These are phyloP conservation scores for Neodidymelliopsis sp. DNA, from an alignment of 2,329 filamentous ascomycete genomes.

Conservation along the genomic window DNA sequence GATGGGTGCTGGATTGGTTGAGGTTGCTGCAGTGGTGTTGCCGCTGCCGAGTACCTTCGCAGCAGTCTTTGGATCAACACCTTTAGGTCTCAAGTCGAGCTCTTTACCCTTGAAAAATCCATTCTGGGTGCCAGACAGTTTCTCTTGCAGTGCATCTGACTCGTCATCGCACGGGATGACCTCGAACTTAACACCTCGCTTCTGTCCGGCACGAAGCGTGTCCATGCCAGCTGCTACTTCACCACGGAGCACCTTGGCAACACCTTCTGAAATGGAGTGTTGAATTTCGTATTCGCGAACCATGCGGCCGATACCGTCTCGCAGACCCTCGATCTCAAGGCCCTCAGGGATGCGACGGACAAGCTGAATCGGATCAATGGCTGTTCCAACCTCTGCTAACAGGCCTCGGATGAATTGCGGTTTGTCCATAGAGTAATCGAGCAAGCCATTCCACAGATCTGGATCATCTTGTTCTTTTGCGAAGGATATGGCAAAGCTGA, in stretches of 20 bases:
- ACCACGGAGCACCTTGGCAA: slow-evolving; percentile 82
- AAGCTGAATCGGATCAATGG: slow-evolving; percentile 89
- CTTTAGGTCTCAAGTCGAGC: slow-evolving; percentile 39
- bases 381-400: slow-evolving; percentile 91
- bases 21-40: slow-evolving; percentile 30
- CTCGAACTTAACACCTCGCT: slow-evolving; percentile 88
- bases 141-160: slow-evolving; percentile 17
- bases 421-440: slow-evolving; percentile 98
- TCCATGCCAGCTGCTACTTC: slow-evolving; percentile 89
- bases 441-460: slow-evolving; percentile 92
- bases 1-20: slow-evolving; percentile 26
- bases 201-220: slow-evolving; percentile 78
- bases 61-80: slow-evolving; percentile 35
- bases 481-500: slow-evolving; percentile 91
- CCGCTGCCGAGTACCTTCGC: slow-evolving; percentile 34
- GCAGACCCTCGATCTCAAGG: slow-evolving; percentile 87
- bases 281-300: slow-evolving; percentile 97
- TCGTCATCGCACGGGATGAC: slow-evolving; percentile 60
- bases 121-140: slow-evolving; percentile 12
- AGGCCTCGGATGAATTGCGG: slow-evolving; percentile 91
- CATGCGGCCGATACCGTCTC: slow-evolving; percentile 87
- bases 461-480: slow-evolving; percentile 92
- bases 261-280: slow-evolving; percentile 87
- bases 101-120: slow-evolving; percentile 23
- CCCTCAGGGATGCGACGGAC: slow-evolving; percentile 92